Evolutionary conservation across 192 early-diverging fungal species (phyloP), one percentile per base, ranked within the genome.

Genomic region (Martensiomyces pterosporus): DNA sequence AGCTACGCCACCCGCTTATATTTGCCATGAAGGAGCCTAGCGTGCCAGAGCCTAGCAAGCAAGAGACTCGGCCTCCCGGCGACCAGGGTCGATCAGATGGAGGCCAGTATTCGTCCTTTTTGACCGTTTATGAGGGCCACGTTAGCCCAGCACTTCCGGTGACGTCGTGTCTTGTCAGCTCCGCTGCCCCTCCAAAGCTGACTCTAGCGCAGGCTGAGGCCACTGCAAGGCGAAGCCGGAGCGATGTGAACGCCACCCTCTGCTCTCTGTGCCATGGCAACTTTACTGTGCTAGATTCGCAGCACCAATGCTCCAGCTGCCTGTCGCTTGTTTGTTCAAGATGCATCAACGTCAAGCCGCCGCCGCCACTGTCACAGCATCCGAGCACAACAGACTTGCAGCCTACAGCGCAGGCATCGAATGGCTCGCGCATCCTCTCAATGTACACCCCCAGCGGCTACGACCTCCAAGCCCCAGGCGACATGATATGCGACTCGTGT

Each of bases 261-360:
- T 72, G 68, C 39, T 55, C 68, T 35, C 61, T 72, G 9, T 72
- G 68, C 41, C 68, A 64, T 10, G 60, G 68, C 39, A 49, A 53
- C 45, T 72, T 72, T 52, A 49, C 43, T 7, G 38, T 49, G 23
- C 54, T 42, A 10, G 61, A 49, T 24, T 32, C 52, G 29, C 68
- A 72, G 47, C 62, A 65, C 42, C 69, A 72, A 33, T 72, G 68
- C 49, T 35, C 60, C 16, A 64, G 60, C 45, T 71, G 68, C 27
- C 49, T 64, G 29, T 46, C 57, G 37, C 60, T 71, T 0, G 61
- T 72, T 1, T 72, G 61, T 46, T 43, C 68, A 14, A 48, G 44
- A 24, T 72, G 61, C 39, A 59, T 64, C 33, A 51, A 32, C 48
- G 43, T 43, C 41, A 36, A 39, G 33, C 18, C 22, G 17, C 16